A percentile compares a stretch with the other conserved stretches of the same genome.
Conservation (phyloP, 2,329 filamentous ascomycete genomes). For the Chalara sp. region DNA sequence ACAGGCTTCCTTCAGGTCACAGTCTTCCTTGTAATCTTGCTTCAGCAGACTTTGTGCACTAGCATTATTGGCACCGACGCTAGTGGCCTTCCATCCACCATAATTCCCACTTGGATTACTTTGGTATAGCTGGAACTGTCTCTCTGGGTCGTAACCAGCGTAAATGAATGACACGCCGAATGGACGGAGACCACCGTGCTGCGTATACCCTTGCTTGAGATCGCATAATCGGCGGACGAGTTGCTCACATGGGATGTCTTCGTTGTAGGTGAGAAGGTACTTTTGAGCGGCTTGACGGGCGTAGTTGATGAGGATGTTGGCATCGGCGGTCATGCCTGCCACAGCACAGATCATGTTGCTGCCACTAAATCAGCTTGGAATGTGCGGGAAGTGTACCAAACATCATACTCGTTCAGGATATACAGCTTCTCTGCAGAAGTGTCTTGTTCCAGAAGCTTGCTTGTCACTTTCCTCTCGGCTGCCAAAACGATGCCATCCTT, state of each 20-base stretch:
- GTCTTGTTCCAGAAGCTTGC: constrained; percentile 98
- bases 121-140: constrained; percentile 97
- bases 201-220: constrained; percentile 97
- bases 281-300: constrained; percentile 93
- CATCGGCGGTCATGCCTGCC: constrained; percentile 97
- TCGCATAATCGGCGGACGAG: constrained; percentile 95
- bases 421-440: constrained; percentile 99
- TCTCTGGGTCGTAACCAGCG: constrained; percentile 90
- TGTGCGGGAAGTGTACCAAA: background rate
- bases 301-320: constrained; percentile 99
- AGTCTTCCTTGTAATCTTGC: constrained; percentile 99
- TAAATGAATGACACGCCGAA: constrained; percentile 99
- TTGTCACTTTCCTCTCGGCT: constrained; percentile 97
- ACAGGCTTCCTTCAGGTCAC: constrained; percentile 91
- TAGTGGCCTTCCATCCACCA: constrained; percentile 98
- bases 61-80: constrained; percentile 95
- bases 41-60: constrained; percentile 95
- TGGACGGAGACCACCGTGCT: constrained; percentile 94
- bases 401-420: constrained; percentile 87
- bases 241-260: constrained; percentile 99
- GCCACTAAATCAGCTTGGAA: constrained; percentile 8
- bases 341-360: constrained; percentile 99
- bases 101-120: constrained; percentile 99
- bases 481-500: constrained; percentile 98
- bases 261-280: constrained; percentile 98